Base-by-base conservation (phyloP, 2,329 filamentous ascomycete genomes). In the Sarocladium strictum region DNA sequence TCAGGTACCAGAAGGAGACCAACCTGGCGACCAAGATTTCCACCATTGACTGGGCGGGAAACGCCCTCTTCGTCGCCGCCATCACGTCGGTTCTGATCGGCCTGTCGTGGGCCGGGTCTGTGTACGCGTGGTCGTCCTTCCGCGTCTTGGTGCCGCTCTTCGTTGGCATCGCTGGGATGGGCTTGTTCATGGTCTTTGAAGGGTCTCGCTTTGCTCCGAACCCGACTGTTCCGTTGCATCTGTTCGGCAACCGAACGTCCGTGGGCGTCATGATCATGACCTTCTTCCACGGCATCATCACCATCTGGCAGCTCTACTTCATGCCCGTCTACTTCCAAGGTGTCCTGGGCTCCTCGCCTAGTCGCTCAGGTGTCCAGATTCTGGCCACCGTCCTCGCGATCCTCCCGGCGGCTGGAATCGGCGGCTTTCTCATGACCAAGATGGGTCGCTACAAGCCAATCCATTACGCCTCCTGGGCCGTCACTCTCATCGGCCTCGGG, bases 91-190 rank as follows among this genome's bases (percentile, higher is more conserved):
- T 83, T 15, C 73, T 81, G 32, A 65, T 83, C 2, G 78, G 70
- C 3, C 69, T 81, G 10, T 74, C 76, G 0, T 82, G 79, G 79
- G 78, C 72, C 2, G 78, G 79, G 2, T 70, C 71, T 7, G 69
- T 69, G 1, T 78, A 80, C 59, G 58, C 69, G 0, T 83, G 79
- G 79, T 63, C 63, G n/a, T 70, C 72, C 14, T 67, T 70, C 0
- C 66, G 72, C 2, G 76, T 81, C 1, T 59, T 82, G 1, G 72
- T 69, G 2, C 74, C 79, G 2, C 62, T 83, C 2, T 60, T 77
- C 19, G 54, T 77, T 0, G 78, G 79, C 1, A 60, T 63, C 0
- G 55, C 67, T 15, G 69, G 69, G 2, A 58, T 75, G 2, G 52
- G 64, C n/a, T 56, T 58, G 0, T 77, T 78, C 54, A 56, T 62